These are phyloP conservation scores for Mycogone perniciosa DNA, from an alignment of 2,329 filamentous ascomycete genomes.

Conservation along the genomic window DNA sequence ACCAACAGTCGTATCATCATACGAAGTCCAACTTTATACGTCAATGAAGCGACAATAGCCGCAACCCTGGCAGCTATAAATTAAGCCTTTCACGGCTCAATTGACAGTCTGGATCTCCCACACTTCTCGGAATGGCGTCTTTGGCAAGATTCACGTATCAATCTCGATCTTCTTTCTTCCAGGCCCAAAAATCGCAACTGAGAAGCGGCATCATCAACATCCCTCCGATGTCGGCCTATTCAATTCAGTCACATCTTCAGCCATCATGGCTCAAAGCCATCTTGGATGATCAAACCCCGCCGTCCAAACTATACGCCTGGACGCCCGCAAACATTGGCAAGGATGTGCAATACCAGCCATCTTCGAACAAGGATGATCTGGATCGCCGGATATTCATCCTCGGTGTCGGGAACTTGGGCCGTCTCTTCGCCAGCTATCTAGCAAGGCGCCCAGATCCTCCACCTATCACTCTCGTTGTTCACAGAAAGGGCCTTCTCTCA, in stretches of 20 bases:
- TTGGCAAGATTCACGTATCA: not conserved
- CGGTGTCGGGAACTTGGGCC: constrained; percentile 75
- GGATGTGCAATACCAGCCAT: not conserved
- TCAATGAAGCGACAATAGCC: no score
- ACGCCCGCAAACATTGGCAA: constrained; percentile 23
- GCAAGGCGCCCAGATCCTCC: constrained; percentile 53
- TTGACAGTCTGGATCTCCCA: not conserved
- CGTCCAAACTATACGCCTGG: constrained; percentile 35
- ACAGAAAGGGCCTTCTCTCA: constrained; percentile 46
- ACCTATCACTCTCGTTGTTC: constrained; percentile 75
- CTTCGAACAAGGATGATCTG: constrained; percentile 12
- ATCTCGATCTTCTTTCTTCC: not conserved
- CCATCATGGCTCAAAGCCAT: constrained; percentile 30
- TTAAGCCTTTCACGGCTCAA: no score
- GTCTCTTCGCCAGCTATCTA: constrained; percentile 69
- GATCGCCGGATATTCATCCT: constrained; percentile 64
- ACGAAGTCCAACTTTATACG: no score
- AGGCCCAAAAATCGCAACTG: not conserved
- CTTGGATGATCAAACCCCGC: constrained; percentile 19
- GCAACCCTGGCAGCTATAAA: no score
- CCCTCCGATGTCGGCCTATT: constrained; percentile 1
- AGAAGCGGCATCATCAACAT: not conserved
- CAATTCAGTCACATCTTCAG: constrained; percentile 16
- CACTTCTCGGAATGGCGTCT: not conserved
- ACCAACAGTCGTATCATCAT: no score